A percentile compares a stretch with the other conserved stretches of the same genome.
Evolutionary conservation across 2,329 filamentous ascomycete genomes (phyloP).

Genomic region (Aspergillus niger): DNA sequence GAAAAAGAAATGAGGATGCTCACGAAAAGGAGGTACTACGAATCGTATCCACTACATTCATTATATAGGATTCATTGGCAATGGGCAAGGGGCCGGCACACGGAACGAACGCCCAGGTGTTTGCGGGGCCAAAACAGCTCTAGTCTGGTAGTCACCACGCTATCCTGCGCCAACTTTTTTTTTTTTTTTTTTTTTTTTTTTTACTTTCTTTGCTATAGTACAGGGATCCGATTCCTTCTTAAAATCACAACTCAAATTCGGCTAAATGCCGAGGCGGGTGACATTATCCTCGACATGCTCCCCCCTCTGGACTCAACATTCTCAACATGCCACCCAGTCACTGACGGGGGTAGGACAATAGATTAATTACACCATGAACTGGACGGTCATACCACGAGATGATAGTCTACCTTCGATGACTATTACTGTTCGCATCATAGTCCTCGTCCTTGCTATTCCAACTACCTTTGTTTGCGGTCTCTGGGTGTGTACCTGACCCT

Average conservation of each 20-base stretch:
- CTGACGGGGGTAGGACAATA: background rate
- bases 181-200: background rate
- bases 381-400: background rate
- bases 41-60: background rate
- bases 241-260: background rate
- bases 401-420: slow-evolving; percentile 1
- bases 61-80: background rate
- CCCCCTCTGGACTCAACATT: background rate
- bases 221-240: background rate
- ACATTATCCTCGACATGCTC: background rate
- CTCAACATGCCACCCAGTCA: background rate
- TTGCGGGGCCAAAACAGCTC: background rate
- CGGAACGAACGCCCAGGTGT: background rate
- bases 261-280: background rate
- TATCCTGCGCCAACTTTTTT: background rate
- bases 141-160: background rate
- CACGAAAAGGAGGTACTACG: background rate
- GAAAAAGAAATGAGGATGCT: background rate
- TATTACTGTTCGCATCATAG: slow-evolving; percentile 1
- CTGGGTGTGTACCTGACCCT: background rate
- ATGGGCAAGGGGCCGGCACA: background rate
- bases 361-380: background rate
- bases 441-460: slow-evolving; percentile 6
- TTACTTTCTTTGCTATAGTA: background rate
- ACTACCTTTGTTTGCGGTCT: slow-evolving; percentile 7